phyloP scores from a whole-genome alignment of 371 early-diverging fungal genomes.

The Mortierella sp. region DNA sequence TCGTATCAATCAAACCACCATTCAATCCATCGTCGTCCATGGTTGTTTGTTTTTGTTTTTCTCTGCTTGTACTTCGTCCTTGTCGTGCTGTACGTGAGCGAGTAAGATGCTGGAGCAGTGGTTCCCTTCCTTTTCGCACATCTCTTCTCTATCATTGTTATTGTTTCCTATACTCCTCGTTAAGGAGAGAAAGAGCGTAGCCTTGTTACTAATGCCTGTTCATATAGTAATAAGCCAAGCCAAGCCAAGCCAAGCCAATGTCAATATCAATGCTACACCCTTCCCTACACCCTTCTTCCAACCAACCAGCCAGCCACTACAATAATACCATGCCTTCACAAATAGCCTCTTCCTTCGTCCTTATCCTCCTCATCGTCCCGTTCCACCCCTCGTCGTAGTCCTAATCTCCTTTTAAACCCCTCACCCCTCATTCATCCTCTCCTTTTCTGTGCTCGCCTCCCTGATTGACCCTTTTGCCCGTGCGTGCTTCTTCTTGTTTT shows the following conservation, averaged over 20 bases:
- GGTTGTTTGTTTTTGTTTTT: no score
- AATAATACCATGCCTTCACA: conserved; percentile 1
- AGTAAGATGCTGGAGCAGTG: no score
- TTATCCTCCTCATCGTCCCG: not conserved
- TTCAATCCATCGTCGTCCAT: not conserved
- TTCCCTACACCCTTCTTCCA: not conserved
- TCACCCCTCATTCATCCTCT: not conserved
- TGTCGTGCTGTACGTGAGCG: no score
- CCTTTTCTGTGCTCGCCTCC: not conserved
- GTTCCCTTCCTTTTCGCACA: no score
- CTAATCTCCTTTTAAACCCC: not conserved
- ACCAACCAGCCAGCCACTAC: not conserved
- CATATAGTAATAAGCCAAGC: no score
- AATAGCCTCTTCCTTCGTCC: not conserved
- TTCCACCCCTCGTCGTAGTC: not conserved
- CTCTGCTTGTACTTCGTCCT: no score
- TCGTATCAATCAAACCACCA: not conserved
- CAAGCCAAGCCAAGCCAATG: no score
- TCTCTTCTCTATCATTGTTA: no score
- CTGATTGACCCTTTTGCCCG: not conserved
- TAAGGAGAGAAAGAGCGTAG: no score
- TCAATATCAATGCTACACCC: no score
- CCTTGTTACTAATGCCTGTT: no score
- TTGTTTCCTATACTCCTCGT: no score
- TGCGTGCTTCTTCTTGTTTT: not conserved